These are phyloP conservation scores for Alternaria dauci DNA, from an alignment of 2,329 filamentous ascomycete species.

Conservation along the genomic window DNA sequence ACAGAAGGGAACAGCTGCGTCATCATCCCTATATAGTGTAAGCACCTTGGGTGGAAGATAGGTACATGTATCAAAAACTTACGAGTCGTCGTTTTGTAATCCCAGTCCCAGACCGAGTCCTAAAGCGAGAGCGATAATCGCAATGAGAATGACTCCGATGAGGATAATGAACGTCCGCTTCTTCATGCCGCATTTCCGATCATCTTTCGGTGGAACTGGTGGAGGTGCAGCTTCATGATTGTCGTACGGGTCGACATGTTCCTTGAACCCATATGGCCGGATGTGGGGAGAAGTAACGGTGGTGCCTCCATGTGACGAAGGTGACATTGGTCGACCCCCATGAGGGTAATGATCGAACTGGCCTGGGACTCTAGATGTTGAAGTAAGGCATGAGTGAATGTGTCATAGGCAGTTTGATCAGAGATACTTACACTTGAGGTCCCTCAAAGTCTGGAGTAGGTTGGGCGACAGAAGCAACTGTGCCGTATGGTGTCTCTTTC, in stretches of 20 bases:
- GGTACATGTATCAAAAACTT: neutral
- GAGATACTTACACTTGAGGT: slow-evolving; percentile 21
- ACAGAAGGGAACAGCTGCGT: slow-evolving; percentile 34
- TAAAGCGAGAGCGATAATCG: slow-evolving; percentile 46
- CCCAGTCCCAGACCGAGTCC: slow-evolving; percentile 51
- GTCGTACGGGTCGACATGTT: slow-evolving; percentile 32
- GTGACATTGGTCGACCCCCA: slow-evolving; percentile 23
- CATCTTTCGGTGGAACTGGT: slow-evolving; percentile 28
- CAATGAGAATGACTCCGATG: slow-evolving; percentile 33
- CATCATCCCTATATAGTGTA: slow-evolving; percentile 11
- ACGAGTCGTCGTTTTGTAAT: slow-evolving; percentile 35
- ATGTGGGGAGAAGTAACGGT: slow-evolving; percentile 27
- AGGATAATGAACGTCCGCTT: slow-evolving; percentile 36
- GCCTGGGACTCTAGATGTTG: slow-evolving; percentile 20
- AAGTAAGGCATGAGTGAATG: neutral
- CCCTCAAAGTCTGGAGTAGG: slow-evolving; percentile 35
- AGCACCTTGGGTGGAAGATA: neutral
- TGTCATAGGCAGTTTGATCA: neutral
- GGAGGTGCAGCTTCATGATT: slow-evolving; percentile 22
- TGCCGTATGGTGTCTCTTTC: slow-evolving; percentile 31
- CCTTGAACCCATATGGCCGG: slow-evolving; percentile 34
- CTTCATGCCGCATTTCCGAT: slow-evolving; percentile 37
- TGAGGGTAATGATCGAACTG: slow-evolving; percentile 28
- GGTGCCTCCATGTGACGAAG: slow-evolving; percentile 28
- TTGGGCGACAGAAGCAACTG: slow-evolving; percentile 8